Conservation (phyloP, 495 filamentous ascomycete species). For the Aspergillus asperescens region DNA sequence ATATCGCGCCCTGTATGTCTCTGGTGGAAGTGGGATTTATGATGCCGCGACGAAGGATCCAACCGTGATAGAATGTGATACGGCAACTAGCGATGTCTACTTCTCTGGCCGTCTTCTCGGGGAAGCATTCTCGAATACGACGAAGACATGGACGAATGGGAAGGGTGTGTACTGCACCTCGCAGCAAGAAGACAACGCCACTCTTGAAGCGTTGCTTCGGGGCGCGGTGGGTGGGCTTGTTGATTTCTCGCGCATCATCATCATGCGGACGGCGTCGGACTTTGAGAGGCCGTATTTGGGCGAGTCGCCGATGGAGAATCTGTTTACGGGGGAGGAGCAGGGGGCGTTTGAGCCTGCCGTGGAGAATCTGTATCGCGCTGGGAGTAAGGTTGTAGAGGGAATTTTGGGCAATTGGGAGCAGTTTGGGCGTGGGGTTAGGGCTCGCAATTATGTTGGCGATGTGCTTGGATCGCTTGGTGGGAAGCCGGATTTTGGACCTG, state of each 20-base stretch:
- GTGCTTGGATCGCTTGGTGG: slow-evolving; percentile 65
- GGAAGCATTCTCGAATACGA: slow-evolving; percentile 61
- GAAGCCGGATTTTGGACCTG: slow-evolving; percentile 58
- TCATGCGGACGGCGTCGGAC: slow-evolving; percentile 69
- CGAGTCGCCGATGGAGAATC: slow-evolving; percentile 47
- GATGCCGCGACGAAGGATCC: slow-evolving; percentile 49
- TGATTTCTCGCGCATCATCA: slow-evolving; percentile 63
- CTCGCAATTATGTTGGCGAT: slow-evolving; percentile 68
- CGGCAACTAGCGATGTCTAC: slow-evolving; percentile 67
- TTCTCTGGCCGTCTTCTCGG: slow-evolving; percentile 58
- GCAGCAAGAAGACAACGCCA: slow-evolving; percentile 73
- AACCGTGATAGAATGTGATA: slow-evolving; percentile 59
- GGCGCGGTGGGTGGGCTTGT: slow-evolving; percentile 47
- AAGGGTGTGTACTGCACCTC: slow-evolving; percentile 62
- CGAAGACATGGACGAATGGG: slow-evolving; percentile 61
- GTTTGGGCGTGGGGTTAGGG: slow-evolving; percentile 54
- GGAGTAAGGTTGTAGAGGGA: slow-evolving; percentile 60
- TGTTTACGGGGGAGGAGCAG: slow-evolving; percentile 52
- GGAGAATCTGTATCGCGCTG: slow-evolving; percentile 63
- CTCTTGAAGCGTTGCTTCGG: slow-evolving; percentile 62
- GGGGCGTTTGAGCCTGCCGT: slow-evolving; percentile 55
- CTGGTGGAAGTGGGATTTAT: slow-evolving; percentile 35
- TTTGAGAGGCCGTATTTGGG: slow-evolving; percentile 65
- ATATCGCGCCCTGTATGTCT: slow-evolving; percentile 57
- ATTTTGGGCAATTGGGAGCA: slow-evolving; percentile 57